Evolutionary conservation across 129 eudicot species (phyloP), one percentile per base, ranked within the genome.

Genomic region (Scalesia atractyloides): DNA sequence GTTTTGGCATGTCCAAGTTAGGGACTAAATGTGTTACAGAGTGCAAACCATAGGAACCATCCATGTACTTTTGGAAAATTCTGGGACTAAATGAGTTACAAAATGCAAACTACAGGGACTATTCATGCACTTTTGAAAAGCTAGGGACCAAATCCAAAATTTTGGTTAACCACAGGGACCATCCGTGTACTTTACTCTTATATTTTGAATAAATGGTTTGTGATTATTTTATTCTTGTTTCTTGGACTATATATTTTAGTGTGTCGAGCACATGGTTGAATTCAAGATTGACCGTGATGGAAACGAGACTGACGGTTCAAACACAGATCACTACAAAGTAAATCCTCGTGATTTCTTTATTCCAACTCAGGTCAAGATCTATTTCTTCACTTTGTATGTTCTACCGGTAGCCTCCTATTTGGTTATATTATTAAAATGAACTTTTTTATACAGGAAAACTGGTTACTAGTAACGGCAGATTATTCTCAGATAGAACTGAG

Each of bases 401-500:
- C 46, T 72, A 53, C 37, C 56, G 24, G 14, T 46, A 68, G 26
- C 70, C 59, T 51, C 36, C 15, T 79, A 43, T 17, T 13, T 24
- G 61, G 65, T 68, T 69, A 46, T 73, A 53, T 60, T 66, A 61
- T 63, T 73, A 41, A 44, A 2, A 5, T 20, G n/a, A 16, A 41
- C 8, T 41, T 69, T 51, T 50, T 58, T 11, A 52, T 81, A 74
- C 96, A 90, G 99, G 97, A 95, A 57, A 87, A 88, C 64, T 88
- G 97, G 99, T 78, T 95, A 69, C 82, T 90, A 46, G 77, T 95
- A 67, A 79, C 99, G n/a, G 99, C 99, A 44, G 99, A 94, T 84
- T 94, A 94, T 88, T 94, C 93, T 64, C 99, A 94, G 84, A 94
- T 94, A 82, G 99, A 94, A 81, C 80, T 95, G 67, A 80, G 99